Evolutionary conservation across 129 eudicot genomes (phyloP), one percentile per base, ranked within the genome.

Genomic region (Flaveria ramosissima): DNA sequence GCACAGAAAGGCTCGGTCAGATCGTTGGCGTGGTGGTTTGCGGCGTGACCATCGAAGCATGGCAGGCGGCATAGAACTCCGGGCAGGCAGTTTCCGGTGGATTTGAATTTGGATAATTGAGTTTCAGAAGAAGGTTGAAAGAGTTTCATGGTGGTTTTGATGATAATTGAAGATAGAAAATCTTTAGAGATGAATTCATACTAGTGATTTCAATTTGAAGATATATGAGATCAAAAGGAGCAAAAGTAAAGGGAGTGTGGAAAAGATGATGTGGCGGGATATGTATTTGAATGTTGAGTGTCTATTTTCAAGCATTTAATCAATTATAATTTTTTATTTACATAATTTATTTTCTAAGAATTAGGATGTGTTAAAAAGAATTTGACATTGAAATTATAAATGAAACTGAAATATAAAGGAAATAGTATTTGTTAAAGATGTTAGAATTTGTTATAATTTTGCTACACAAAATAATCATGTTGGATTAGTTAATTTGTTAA

Each of bases 231-330:
- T 53, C 26, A 23, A 73, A 74, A 66, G 82, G 70, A 43, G 26
- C 70, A 57, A 65, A 65, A 55, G 79, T 53, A 80, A 72, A 66
- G 77, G n/a, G 43, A 73, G 53, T 8, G 9, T 17, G 73, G 39
- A 55, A 82, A 41, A 71, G 24, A 27, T 45, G 19, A 72, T 43
- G 64, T 76, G 84, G 96, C 96, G 90, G 90, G 96, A 74, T 83
- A 43, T 52, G 14, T 77, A 81, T 90, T 90, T 87, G 90, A 90
- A 85, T 80, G 83, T 66, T 76, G 73, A 51, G 77, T 69, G 73
- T n/a, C 45, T 26, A 32, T 41, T 9, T 61, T 47, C n/a, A 19
- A 61, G 32, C 14, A 3, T 5, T 45, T 36, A 36, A 36, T 36
- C 6, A 0, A 36, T 36, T 36, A n/a, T n/a, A n/a, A n/a, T n/a